phyloP scores from a whole-genome alignment of 2,329 filamentous ascomycete species.

The Juglanconis sp. region DNA sequence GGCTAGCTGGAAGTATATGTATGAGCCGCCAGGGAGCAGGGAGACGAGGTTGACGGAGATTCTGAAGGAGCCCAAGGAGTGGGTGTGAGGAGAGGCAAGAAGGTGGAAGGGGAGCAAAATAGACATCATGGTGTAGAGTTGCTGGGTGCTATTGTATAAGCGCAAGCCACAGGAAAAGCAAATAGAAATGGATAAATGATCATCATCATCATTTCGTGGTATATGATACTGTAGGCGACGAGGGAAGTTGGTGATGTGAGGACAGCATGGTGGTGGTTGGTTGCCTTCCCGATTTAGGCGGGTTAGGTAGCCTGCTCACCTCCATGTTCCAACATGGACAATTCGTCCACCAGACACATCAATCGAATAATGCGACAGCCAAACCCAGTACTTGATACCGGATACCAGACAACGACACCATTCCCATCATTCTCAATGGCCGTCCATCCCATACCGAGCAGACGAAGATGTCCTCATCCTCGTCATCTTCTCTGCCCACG shows the following conservation, averaged over 20 bases:
- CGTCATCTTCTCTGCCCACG: conserved; percentile 30
- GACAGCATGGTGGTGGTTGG: not conserved
- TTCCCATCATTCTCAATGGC: conserved; percentile 7
- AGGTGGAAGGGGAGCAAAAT: conserved; percentile 1
- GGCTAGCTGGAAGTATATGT: conserved; percentile 95
- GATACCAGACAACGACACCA: not conserved
- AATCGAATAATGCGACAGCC: not conserved
- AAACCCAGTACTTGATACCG: too few species aligned
- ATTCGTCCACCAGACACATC: not conserved
- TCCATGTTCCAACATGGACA: not conserved
- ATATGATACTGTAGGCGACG: too few species aligned
- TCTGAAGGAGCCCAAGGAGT: conserved; percentile 61
- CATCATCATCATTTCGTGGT: not conserved
- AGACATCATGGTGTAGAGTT: not conserved
- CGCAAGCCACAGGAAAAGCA: conserved; percentile 1
- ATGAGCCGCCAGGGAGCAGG: conserved; percentile 70
- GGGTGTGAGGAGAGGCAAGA: conserved; percentile 49
- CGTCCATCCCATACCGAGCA: not conserved
- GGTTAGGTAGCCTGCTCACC: not conserved
- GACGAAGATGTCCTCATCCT: conserved; percentile 12
- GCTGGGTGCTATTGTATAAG: not conserved
- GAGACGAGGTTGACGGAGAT: conserved; percentile 81
- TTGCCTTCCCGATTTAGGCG: not conserved
- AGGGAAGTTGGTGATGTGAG: too few species aligned
- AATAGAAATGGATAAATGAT: not conserved